phyloP scores from a whole-genome alignment of 2,329 filamentous ascomycete species.

The Botrytis byssoidea region DNA sequence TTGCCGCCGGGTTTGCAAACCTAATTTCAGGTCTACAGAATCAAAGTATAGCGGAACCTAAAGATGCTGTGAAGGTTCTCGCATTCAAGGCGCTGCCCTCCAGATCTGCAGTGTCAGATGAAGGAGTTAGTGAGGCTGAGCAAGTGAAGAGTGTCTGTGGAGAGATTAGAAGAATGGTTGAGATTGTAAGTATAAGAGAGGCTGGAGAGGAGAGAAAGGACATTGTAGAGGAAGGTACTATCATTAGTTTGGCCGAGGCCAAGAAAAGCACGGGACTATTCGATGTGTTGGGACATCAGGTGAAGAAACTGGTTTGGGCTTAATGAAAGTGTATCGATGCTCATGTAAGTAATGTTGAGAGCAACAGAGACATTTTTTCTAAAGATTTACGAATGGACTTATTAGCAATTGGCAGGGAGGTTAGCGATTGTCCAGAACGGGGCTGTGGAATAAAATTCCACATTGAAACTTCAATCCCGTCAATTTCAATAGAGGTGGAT shows the following conservation, averaged over 20 bases:
- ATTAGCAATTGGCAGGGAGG: neutral
- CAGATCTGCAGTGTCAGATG: constrained; percentile 42
- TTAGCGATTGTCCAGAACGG: neutral
- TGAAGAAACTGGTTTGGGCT: constrained; percentile 93
- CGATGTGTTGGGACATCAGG: constrained; percentile 81
- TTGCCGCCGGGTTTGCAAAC: constrained; percentile 22
- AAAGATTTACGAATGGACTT: neutral
- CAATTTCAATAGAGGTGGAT: neutral
- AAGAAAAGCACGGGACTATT: constrained; percentile 82
- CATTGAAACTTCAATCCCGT: neutral
- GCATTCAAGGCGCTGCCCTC: constrained; percentile 57
- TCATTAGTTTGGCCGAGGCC: constrained; percentile 82
- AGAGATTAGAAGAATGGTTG: constrained; percentile 49
- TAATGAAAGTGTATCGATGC: constrained; percentile 21
- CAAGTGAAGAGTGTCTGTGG: constrained; percentile 29
- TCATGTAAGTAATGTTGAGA: neutral
- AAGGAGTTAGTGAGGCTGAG: constrained; percentile 36
- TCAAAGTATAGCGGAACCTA: constrained; percentile 10
- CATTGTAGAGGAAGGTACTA: constrained; percentile 60
- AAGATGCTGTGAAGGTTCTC: constrained; percentile 41
- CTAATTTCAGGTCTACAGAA: constrained; percentile 15
- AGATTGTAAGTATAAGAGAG: constrained; percentile 46
- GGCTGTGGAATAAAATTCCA: neutral
- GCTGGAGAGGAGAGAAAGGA: constrained; percentile 42
- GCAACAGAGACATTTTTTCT: neutral